Conservation (phyloP, 2,329 filamentous ascomycete species). For the Exophiala xenobiotica region DNA sequence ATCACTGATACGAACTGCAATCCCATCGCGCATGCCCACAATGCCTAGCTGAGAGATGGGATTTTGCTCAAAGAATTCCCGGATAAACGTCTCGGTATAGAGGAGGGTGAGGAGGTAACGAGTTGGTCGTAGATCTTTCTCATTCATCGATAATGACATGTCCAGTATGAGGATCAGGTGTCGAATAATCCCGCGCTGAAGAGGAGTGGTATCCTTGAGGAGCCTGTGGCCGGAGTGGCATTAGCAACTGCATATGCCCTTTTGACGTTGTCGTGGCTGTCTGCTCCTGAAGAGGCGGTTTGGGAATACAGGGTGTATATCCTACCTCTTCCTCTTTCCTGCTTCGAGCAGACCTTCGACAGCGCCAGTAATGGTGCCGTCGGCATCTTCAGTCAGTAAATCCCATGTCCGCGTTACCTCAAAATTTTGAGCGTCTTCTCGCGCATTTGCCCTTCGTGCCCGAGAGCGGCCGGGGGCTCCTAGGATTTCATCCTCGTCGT, state of each 20-base stretch:
- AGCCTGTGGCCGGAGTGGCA: conserved; percentile 54
- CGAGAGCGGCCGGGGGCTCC: conserved; percentile 18
- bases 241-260: conserved; percentile 7
- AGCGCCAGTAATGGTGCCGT: conserved; percentile 70
- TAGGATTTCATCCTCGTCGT: conserved; percentile 45
- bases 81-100: conserved; percentile 82
- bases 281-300: too few species aligned
- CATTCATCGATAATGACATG: conserved; percentile 87
- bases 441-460: conserved; percentile 22
- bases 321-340: conserved; percentile 71
- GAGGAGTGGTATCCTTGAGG: conserved; percentile 87
- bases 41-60: conserved; percentile 94
- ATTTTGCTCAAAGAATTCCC: conserved; percentile 97
- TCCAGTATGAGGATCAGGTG: conserved; percentile 89
- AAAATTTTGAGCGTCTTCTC: conserved; percentile 45
- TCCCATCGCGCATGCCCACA: conserved; percentile 87
- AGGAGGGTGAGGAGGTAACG: conserved; percentile 78
- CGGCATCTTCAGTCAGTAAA: conserved; percentile 71
- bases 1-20: conserved; percentile 81
- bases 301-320: neutral
- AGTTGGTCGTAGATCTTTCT: conserved; percentile 90
- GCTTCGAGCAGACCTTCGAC: conserved; percentile 76
- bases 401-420: conserved; percentile 59
- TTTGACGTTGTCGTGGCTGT: neutral
- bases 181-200: conserved; percentile 97